Percentiles rank a stretch among this genome's conserved stretches.
Evolutionary conservation across 2,329 filamentous ascomycete species (phyloP).

Genomic region (Decorospora gaudefroyi): DNA sequence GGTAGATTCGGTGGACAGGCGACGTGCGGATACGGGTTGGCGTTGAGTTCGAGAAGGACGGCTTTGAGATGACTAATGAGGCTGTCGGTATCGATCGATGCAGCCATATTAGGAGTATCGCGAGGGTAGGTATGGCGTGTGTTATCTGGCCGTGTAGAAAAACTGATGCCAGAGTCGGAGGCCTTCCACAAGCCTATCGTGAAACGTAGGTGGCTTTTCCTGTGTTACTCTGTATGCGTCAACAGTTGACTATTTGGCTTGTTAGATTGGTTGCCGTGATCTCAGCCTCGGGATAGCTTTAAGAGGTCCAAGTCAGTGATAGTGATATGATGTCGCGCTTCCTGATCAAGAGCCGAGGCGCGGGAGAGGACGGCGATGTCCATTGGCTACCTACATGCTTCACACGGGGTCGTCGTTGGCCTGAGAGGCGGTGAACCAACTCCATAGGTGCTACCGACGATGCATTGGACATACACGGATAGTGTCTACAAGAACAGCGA

Average conservation of each 20-base stretch:
- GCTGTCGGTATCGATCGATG: conserved; percentile 26
- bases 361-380: neutral
- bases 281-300: no score
- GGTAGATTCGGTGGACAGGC: conserved; percentile 56
- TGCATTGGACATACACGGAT: neutral
- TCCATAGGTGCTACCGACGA: neutral
- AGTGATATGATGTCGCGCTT: neutral
- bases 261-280: no score
- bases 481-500: neutral
- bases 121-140: no score
- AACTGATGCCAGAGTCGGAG: neutral
- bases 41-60: conserved; percentile 50
- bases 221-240: no score
- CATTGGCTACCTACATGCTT: conserved; percentile 10
- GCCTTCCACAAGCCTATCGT: neutral
- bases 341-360: conserved; percentile 14
- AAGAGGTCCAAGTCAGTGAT: no score
- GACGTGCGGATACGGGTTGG: conserved; percentile 56
- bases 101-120: conserved; percentile 30
- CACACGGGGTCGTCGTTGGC: neutral
- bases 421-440: neutral
- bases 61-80: conserved; percentile 50
- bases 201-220: no score
- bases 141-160: no score
- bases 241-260: no score